These are phyloP conservation scores for Royoungia palumana DNA, from an alignment of 768 basidiomycete species.

Conservation along the genomic window DNA sequence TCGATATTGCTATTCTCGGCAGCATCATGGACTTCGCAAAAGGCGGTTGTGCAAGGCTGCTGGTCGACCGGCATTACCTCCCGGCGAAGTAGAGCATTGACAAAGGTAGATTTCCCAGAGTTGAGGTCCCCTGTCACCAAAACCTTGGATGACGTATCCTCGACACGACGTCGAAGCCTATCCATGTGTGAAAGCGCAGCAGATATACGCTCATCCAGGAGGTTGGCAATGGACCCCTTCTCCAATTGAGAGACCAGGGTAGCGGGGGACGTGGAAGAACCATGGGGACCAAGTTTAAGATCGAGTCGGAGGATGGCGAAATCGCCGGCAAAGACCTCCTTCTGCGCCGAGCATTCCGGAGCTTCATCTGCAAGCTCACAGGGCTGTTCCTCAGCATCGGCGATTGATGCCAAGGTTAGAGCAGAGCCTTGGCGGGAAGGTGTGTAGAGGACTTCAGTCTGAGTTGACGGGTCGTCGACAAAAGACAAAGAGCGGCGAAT, in stretches of 20 bases:
- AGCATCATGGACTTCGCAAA: conserved; percentile 94
- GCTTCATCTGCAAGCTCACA: conserved; percentile 13
- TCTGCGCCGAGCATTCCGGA: conserved; percentile 27
- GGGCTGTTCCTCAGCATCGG: conserved; percentile 41
- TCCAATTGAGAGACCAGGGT: conserved; percentile 89
- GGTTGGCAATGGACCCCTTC: conserved; percentile 87
- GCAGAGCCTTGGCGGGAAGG: conserved; percentile 46
- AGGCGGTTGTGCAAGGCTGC: conserved; percentile 95
- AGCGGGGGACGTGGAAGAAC: conserved; percentile 56
- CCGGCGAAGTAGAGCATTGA: conserved; percentile 89
- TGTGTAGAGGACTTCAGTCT: conserved; percentile 63
- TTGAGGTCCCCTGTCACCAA: conserved; percentile 98
- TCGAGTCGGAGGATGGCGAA: conserved; percentile 91
- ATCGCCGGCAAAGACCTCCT: conserved; percentile 47
- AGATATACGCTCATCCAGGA: conserved; percentile 81
- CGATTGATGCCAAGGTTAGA: conserved; percentile 54
- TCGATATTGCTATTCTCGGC: conserved; percentile 76
- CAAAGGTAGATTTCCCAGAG: conserved; percentile 97
- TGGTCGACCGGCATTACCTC: conserved; percentile 97
- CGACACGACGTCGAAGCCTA: conserved; percentile 79
- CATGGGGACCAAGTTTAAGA: conserved; percentile 81
- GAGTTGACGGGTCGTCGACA: conserved; percentile 71
- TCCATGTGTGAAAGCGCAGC: conserved; percentile 75
- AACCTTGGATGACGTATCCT: conserved; percentile 92
- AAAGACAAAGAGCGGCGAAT: conserved; percentile 75